Evolutionary conservation across 2,329 filamentous ascomycete species (phyloP).

Genomic region (Sporothrix phasma): DNA sequence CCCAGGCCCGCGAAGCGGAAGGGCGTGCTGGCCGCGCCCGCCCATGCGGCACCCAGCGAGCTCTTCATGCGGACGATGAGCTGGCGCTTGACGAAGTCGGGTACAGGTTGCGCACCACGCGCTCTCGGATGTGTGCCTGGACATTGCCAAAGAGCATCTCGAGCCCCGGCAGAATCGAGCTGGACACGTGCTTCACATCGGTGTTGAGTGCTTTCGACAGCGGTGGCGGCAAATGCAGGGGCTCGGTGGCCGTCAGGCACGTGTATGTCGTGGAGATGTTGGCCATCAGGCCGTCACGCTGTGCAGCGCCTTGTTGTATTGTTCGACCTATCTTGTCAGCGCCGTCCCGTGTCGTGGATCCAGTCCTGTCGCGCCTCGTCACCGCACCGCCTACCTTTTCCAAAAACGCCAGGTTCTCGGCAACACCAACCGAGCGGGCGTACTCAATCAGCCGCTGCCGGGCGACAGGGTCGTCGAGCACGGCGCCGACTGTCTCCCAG

Average conservation of each 20-base stretch:
- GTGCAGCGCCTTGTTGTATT: slow-evolving; percentile 34
- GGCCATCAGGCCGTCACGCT: slow-evolving; percentile 31
- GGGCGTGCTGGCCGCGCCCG: slow-evolving; percentile 22
- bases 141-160: slow-evolving; percentile 33
- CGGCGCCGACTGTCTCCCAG: slow-evolving; percentile 39
- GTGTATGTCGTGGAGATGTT: slow-evolving; percentile 29
- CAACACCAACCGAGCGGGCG: slow-evolving; percentile 36
- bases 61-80: slow-evolving; percentile 34
- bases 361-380: too few species aligned
- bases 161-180: slow-evolving; percentile 36
- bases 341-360: too few species aligned
- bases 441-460: slow-evolving; percentile 39
- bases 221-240: slow-evolving; percentile 33
- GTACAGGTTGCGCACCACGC: slow-evolving; percentile 36
- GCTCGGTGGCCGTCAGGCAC: slow-evolving; percentile 30
- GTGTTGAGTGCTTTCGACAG: slow-evolving; percentile 33
- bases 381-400: slow-evolving; percentile 31
- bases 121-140: slow-evolving; percentile 31
- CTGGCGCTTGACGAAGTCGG: slow-evolving; percentile 42
- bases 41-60: slow-evolving; percentile 31
- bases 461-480: slow-evolving; percentile 39
- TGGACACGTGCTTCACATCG: slow-evolving; percentile 38
- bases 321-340: slow-evolving; percentile 32
- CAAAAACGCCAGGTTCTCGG: slow-evolving; percentile 42
- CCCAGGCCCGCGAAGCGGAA: slow-evolving; percentile 37